Base-by-base conservation (phyloP, 78 protist genomes). In the Polysphondylium violaceum region DNA sequence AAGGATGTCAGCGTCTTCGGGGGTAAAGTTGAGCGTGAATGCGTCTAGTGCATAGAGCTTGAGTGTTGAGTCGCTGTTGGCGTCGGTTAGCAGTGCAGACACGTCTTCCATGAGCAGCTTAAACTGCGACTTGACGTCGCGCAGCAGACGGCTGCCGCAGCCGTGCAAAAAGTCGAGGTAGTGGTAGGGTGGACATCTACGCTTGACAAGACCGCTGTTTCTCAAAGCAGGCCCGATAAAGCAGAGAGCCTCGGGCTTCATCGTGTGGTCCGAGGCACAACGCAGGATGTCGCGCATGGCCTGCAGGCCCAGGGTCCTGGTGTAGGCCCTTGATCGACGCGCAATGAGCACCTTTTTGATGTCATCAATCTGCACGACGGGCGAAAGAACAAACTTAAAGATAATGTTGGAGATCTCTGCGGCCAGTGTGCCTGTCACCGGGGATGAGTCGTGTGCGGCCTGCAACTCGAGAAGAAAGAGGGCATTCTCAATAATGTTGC, bases 141-240 rank as follows among this genome's bases (percentile, higher is more conserved):
- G 31, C 14, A 41, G 14, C 25, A 71, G 72, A 17, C 61, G 29
- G 11, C 35, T 41, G 5, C 95, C 90, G 69, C 90, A 67, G 19
- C 95, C 95, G 31, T 79, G 75, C 17, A 91, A 55, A 36, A 78
- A 75, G 47, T 91, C 95, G 2, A 91, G 58, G 27, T 91, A 91
- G 63, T 91, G 95, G 74, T 75, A 78, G 8, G 79, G 83, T 47
- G 94, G 87, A 36, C 74, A 67, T 40, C 91, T 25, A 36, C 74
- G 40, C 43, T 69, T 74, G 1, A 78, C 94, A 2, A 68, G 23
- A 3, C 81, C 83, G 55, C 77, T 76, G 56, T 88, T 88, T 72
- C 94, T 55, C 4, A 88, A 64, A 47, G 94, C 94, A 4, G 94
- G 94, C 0, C 94, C 94, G 33, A 88, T 71, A n/a, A 67, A 75